Percentiles rank a stretch among this genome's conserved stretches.
Evolutionary conservation across 2,329 filamentous ascomycete species (phyloP).

Genomic region (Colletotrichum sp.): DNA sequence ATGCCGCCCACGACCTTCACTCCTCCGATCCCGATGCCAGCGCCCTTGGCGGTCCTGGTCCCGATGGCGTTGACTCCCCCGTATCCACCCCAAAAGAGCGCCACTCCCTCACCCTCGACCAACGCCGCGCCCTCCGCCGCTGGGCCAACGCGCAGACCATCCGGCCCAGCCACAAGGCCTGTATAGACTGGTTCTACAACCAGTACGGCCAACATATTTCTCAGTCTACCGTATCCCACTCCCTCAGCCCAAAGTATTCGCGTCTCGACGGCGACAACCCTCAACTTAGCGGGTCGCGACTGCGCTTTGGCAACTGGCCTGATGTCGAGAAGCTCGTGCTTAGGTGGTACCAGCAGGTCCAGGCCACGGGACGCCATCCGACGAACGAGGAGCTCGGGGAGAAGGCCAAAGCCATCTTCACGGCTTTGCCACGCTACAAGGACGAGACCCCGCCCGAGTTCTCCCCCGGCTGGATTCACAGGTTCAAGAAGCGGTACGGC

Average conservation of each 20-base stretch:
- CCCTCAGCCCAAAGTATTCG: conserved; percentile 65
- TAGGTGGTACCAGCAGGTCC: conserved; percentile 59
- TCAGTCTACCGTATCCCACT: conserved; percentile 68
- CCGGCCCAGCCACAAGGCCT: conserved; percentile 64
- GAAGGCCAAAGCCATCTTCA: conserved; percentile 65
- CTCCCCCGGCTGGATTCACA: conserved; percentile 68
- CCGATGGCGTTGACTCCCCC: conserved; percentile 4
- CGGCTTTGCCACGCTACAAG: conserved; percentile 63
- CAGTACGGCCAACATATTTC: conserved; percentile 66
- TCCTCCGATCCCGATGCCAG: conserved; percentile 2
- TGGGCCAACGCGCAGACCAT: conserved; percentile 63
- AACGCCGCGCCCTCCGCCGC: conserved; percentile 63
- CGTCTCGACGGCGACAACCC: conserved; percentile 64
- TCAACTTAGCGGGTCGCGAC: conserved; percentile 65
- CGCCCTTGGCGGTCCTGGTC: not conserved
- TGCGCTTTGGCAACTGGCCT: conserved; percentile 69
- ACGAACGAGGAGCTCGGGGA: conserved; percentile 68
- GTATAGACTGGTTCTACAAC: conserved; percentile 66
- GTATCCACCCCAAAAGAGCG: conserved; percentile 47
- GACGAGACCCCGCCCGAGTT: conserved; percentile 66
- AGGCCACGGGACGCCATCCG: conserved; percentile 58
- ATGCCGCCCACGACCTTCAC: conserved; percentile 16
- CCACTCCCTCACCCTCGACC: conserved; percentile 65
- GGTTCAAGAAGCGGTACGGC: conserved; percentile 68
- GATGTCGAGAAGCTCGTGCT: conserved; percentile 65